phyloP scores from a whole-genome alignment of 2,329 filamentous ascomycete genomes.

The Lachnellula hyalina region DNA sequence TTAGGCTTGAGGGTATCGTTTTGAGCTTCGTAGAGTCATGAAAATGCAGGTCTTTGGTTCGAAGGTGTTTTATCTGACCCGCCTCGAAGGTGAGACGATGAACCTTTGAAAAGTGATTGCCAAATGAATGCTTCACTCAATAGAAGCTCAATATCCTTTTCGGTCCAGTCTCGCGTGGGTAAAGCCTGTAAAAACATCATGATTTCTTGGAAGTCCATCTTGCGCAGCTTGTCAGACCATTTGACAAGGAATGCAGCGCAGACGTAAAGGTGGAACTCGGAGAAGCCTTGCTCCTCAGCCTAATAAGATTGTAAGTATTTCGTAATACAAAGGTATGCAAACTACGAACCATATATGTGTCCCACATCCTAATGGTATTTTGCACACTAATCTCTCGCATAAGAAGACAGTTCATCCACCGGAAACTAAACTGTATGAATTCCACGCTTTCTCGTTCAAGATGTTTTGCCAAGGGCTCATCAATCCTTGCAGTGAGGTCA shows the following conservation, averaged over 20 bases:
- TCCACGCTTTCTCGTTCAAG: constrained; percentile 88
- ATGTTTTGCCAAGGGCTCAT: constrained; percentile 77
- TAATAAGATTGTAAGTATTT: constrained; percentile 34
- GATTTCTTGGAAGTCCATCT: constrained; percentile 97
- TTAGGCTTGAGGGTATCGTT: background rate
- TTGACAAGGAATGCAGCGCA: constrained; percentile 97
- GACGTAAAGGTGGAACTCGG: constrained; percentile 96
- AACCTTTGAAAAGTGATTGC: constrained; percentile 96
- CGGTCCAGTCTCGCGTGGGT: constrained; percentile 90
- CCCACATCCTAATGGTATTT: constrained; percentile 99
- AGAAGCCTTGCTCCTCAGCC: constrained; percentile 98
- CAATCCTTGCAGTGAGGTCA: constrained; percentile 87
- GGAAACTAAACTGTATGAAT: constrained; percentile 98
- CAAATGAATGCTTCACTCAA: constrained; percentile 97
- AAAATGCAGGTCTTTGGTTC: constrained; percentile 8
- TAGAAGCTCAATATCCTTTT: constrained; percentile 94
- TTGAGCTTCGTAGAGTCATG: background rate
- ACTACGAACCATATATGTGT: constrained; percentile 83
- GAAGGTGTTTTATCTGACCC: constrained; percentile 30
- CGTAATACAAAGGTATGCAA: background rate
- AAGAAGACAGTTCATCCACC: constrained; percentile 99
- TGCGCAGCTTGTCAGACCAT: constrained; percentile 90
- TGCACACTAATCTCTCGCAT: constrained; percentile 97
- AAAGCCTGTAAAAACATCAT: constrained; percentile 99
- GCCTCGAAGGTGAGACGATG: constrained; percentile 76